Base-by-base conservation (phyloP, 495 filamentous ascomycete genomes). In the Xylaria sp. region DNA sequence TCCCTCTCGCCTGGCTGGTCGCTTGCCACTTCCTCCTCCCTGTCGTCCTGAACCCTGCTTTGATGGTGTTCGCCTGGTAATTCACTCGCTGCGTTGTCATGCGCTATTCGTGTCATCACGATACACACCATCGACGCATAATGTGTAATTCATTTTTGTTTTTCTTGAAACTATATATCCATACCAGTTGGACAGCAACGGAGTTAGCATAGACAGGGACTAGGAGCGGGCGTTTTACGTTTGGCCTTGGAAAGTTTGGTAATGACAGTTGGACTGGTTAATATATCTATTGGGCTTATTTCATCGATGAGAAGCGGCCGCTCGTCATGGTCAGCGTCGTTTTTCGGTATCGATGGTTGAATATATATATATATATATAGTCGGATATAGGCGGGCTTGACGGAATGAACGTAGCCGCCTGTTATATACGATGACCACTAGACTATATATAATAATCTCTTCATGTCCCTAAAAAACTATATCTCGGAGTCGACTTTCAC, bases 41-140 rank as follows among this genome's bases (percentile, higher is more conserved):
- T 5, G 84, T 92, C 59, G 84, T 81, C 62, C 77, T 92, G 50
- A 92, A 92, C 64, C 90, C 90, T 17, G 85, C 86, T 31, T 76
- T 92, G 77, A 91, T 92, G 90, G 82, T 88, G 74, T 91, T 91
- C 75, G 89, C 88, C 29, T 91, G 85, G 86, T 90, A 81, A 66
- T 53, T 8, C 15, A 3, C 35, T 62, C 40, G 40, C 21, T 14
- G 26, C 29, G 11, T 21, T 24, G 43, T 44, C 62, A 3, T 35
- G 24, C 3, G 35, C 12, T 26, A 17, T 31, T 35, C 33, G 21
- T 31, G 21, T 33, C 3, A 26, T 12, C 26, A 21, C 14, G 33
- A 35, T 6, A 53, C 35, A 29, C 8, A 15, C 26, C 48, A 35
- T 52, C 17, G 19, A 35, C n/a, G 26, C 15, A 11, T 67, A 67